Evolutionary conservation across 805 yeast species (phyloP).

Genomic region (Priceomyces castillae): DNA sequence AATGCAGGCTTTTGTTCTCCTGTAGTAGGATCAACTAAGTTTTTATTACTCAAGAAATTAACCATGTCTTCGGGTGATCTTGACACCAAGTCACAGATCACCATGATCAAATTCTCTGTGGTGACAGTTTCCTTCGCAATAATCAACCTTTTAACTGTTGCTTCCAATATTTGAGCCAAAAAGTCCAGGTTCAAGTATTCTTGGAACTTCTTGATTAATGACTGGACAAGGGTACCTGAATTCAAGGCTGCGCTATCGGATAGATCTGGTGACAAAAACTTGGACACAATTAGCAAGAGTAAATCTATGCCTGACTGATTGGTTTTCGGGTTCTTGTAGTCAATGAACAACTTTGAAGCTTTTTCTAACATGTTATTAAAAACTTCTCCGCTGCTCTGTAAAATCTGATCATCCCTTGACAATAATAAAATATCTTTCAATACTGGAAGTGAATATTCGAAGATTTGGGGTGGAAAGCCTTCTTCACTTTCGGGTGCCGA

Average conservation of each 20-base stretch:
- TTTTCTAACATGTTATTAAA: slow-evolving; percentile 56
- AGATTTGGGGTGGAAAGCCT: slow-evolving; percentile 38
- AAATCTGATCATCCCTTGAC: slow-evolving; percentile 70
- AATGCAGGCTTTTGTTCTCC: slow-evolving; percentile 41
- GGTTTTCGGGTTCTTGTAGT: slow-evolving; percentile 30
- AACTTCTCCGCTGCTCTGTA: slow-evolving; percentile 76
- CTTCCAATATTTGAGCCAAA: slow-evolving; percentile 60
- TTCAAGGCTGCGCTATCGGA: slow-evolving; percentile 82
- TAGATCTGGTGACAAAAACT: slow-evolving; percentile 65
- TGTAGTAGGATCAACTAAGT: slow-evolving; percentile 22
- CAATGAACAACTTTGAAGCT: slow-evolving; percentile 32
- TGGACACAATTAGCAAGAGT: slow-evolving; percentile 63
- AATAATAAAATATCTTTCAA: slow-evolving; percentile 38
- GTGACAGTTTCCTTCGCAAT: slow-evolving; percentile 69
- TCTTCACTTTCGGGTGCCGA: slow-evolving; percentile 31
- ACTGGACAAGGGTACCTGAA: slow-evolving; percentile 64
- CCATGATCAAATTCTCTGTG: slow-evolving; percentile 70
- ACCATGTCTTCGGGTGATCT: slow-evolving; percentile 62
- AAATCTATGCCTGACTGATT: slow-evolving; percentile 48
- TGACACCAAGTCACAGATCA: slow-evolving; percentile 69
- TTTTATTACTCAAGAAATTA: slow-evolving; percentile 48
- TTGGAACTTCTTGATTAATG: slow-evolving; percentile 53
- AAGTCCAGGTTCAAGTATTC: slow-evolving; percentile 36
- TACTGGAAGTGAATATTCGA: slow-evolving; percentile 42
- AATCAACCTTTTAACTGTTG: slow-evolving; percentile 66